Evolutionary conservation across 495 filamentous ascomycete species (phyloP), one percentile per base, ranked within the genome.

Genomic region (Daldinia decipiens): DNA sequence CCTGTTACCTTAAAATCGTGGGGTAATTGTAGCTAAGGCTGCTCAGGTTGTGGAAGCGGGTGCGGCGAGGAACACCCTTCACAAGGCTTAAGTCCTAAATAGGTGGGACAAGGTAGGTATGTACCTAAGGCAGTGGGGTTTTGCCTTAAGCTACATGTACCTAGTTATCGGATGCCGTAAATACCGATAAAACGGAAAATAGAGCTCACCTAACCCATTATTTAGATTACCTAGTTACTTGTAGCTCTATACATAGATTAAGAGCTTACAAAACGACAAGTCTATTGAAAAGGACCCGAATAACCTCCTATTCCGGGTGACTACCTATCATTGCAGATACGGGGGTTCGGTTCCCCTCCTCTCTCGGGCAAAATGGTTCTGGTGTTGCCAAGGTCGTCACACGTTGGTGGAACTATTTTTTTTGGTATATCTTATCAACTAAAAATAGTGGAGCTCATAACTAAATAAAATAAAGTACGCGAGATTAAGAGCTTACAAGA

Each of bases 1-100:
- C 6, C 40, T 29, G 39, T 59, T 34, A 27, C 32, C 24, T 45
- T 38, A 27, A 39, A 32, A 58, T 62, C 66, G 66, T 69, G 59
- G 66, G 66, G 61, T 45, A 17, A 39, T 32, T 24, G 26, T 11
- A 34, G 24, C 15, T 31, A 31, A 47, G 13, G 50, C 50, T 24
- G 27, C 27, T 53, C 24, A 47, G 43, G 19, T 47, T 47, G 40
- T 21, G 40, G 17, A 19, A 45, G 17, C 17, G 40, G 40, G 8
- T 45, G 40, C n/a, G n/a, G 40, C 40, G 43, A 47, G 15, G 6
- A 47, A 47, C 43, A 47, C 17, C 0, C 8, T 40, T 7, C 39
- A 40, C 39, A 40, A 40, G 39, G 15, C 39, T 40, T 17, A 40
- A 40, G 39, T 40, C n/a, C 43, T 47, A 24, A 47, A 21, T 24